Conservation (phyloP, 768 basidiomycete genomes). For the Amanita exitialis region DNA sequence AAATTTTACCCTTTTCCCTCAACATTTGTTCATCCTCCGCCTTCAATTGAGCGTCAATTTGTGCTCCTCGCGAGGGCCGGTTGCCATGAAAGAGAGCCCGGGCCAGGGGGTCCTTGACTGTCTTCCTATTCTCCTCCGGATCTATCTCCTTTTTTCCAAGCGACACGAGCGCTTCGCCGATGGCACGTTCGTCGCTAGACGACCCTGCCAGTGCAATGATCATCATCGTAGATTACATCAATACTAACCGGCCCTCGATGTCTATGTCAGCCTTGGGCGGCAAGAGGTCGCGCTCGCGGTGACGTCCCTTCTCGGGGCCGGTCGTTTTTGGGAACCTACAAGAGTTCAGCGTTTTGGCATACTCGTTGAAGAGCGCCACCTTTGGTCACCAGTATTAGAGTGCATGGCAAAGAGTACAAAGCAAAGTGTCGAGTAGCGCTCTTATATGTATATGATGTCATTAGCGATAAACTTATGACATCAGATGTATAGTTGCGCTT, state of each 20-base stretch:
- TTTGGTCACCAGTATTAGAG: slow-evolving; percentile 42
- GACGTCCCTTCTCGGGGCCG: slow-evolving; percentile 10
- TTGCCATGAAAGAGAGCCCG: slow-evolving; percentile 46
- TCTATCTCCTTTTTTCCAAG: slow-evolving; percentile 17
- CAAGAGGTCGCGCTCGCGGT: slow-evolving; percentile 20
- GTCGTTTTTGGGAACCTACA: slow-evolving; percentile 7
- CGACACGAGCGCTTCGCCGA: slow-evolving; percentile 26
- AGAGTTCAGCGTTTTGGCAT: not conserved
- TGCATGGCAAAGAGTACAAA: slow-evolving; percentile 22
- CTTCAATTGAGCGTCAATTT: slow-evolving; percentile 48
- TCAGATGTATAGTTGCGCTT: not conserved
- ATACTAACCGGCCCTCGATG: slow-evolving; percentile 29
- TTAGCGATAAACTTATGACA: not conserved
- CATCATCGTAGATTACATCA: slow-evolving; percentile 1
- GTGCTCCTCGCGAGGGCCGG: slow-evolving; percentile 46
- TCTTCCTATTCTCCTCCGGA: slow-evolving; percentile 21
- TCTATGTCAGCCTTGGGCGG: slow-evolving; percentile 26
- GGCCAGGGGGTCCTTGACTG: slow-evolving; percentile 33
- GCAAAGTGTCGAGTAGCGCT: not conserved
- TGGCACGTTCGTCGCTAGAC: slow-evolving; percentile 31
- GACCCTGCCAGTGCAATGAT: not conserved
- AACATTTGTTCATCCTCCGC: slow-evolving; percentile 39
- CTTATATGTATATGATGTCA: no score
- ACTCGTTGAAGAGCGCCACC: slow-evolving; percentile 18
- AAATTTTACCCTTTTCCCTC: slow-evolving; percentile 26